phyloP scores from a whole-genome alignment of 2,329 filamentous ascomycete genomes.

The Aspergillus sp. region DNA sequence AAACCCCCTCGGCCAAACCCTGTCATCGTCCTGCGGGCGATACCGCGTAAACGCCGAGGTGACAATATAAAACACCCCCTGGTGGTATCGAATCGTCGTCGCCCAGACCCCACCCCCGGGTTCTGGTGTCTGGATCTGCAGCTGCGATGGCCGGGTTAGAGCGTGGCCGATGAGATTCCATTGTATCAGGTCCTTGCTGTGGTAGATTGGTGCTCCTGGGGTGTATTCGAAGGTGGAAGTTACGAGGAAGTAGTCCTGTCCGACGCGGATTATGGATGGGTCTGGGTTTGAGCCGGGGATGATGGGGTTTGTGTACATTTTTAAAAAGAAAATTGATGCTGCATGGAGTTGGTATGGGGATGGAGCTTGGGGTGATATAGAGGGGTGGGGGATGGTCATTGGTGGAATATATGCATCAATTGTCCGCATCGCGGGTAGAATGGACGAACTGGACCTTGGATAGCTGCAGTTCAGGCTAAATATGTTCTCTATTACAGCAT shows the following conservation, averaged over 20 bases:
- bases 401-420: not conserved
- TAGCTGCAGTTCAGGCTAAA: too few relatives aligned
- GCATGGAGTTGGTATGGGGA: too few relatives aligned
- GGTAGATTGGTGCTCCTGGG: slow-evolving; percentile 61
- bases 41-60: slow-evolving; percentile 45
- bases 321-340: too few relatives aligned
- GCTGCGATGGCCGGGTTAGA: slow-evolving; percentile 32
- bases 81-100: slow-evolving; percentile 48
- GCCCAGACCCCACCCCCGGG: slow-evolving; percentile 47
- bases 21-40: slow-evolving; percentile 44
- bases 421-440: too few relatives aligned
- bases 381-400: not conserved
- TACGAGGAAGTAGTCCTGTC: slow-evolving; percentile 56
- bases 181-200: slow-evolving; percentile 49
- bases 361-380: not conserved
- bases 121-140: slow-evolving; percentile 36
- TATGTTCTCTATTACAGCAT: too few relatives aligned
- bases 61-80: slow-evolving; percentile 48
- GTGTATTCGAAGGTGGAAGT: slow-evolving; percentile 65
- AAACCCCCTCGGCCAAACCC: slow-evolving; percentile 55
- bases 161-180: slow-evolving; percentile 41
- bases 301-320: slow-evolving; percentile 48
- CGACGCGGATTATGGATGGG: slow-evolving; percentile 55
- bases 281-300: slow-evolving; percentile 63
- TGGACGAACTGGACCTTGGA: too few relatives aligned